A percentile compares a stretch with the other conserved stretches of the same genome.
Evolutionary conservation across 176 grass and related monocot species (phyloP).

Genomic region (Phoenix roebelenii): DNA sequence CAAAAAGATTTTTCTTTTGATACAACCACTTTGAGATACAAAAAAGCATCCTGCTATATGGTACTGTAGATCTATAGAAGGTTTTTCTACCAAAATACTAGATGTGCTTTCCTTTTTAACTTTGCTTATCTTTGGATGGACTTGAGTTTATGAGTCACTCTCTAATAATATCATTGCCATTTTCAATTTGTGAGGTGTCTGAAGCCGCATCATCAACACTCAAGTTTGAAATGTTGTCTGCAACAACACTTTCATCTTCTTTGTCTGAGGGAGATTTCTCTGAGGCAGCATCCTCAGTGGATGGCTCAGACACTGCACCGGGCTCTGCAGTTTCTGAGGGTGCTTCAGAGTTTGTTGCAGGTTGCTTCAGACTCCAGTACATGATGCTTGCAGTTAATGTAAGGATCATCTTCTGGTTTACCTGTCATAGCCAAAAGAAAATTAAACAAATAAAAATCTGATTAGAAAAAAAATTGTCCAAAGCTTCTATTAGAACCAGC

Average conservation of each 20-base stretch:
- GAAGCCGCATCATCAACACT: conserved; percentile 48
- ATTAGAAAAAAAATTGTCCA: background rate
- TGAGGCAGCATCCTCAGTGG: background rate
- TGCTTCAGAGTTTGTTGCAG: conserved; percentile 35
- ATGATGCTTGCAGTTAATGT: conserved; percentile 92
- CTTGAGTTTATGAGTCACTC: conserved; percentile 13
- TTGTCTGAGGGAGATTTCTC: conserved; percentile 1
- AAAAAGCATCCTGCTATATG: too few species aligned
- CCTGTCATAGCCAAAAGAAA: conserved; percentile 34
- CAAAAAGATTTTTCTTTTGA: too few species aligned
- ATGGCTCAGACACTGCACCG: conserved; percentile 48
- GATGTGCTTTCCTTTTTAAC: too few species aligned
- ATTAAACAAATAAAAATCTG: background rate
- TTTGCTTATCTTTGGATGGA: too few species aligned
- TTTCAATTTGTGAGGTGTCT: conserved; percentile 29
- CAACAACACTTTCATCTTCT: conserved; percentile 47
- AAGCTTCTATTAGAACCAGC: background rate
- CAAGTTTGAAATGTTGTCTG: conserved; percentile 40
- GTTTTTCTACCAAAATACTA: too few species aligned
- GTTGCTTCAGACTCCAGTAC: conserved; percentile 71
- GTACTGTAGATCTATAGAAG: too few species aligned
- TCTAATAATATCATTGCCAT: conserved; percentile 28
- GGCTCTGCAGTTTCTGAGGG: conserved; percentile 34
- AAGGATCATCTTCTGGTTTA: conserved; percentile 99
- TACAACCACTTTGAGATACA: too few species aligned